Percentiles rank a stretch among this genome's conserved stretches.
phyloP scores from a whole-genome alignment of 1,139 yeast species.

The Yamadazyma membranifaciens region DNA sequence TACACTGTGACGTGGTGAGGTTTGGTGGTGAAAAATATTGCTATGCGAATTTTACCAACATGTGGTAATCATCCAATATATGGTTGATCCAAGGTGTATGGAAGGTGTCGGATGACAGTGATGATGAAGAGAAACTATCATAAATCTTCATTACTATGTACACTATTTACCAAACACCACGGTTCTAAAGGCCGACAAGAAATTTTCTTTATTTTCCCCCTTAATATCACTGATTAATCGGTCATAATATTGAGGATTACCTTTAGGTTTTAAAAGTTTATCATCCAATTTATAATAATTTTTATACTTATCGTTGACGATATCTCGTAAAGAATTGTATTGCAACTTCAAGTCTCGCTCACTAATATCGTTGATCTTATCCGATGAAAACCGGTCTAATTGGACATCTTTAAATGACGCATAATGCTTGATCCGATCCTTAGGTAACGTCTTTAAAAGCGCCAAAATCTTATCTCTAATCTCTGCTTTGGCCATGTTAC shows the following conservation, averaged over 20 bases:
- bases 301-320: conserved; percentile 61
- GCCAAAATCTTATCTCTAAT: conserved; percentile 36
- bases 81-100: no score
- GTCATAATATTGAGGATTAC: conserved; percentile 76
- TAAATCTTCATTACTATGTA: not conserved
- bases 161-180: conserved; percentile 63
- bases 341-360: conserved; percentile 61
- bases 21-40: not conserved
- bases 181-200: conserved; percentile 63
- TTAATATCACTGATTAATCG: conserved; percentile 68
- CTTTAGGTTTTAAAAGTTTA: conserved; percentile 71
- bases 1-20: not conserved
- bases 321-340: conserved; percentile 54
- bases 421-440: conserved; percentile 63
- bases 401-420: conserved; percentile 68
- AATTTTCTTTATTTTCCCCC: conserved; percentile 71
- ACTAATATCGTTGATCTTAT: conserved; percentile 24
- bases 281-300: conserved; percentile 64
- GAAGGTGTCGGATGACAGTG: no score
- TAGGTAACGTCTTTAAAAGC: conserved; percentile 51
- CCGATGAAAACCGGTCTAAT: conserved; percentile 46
- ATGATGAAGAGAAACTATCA: no score
- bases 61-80: no score
- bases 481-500: conserved; percentile 21
- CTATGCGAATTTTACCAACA: not conserved